Evolutionary conservation across 257 asterid genomes (phyloP), one percentile per base, ranked within the genome.

Genomic region (Thymus mandschuricus): DNA sequence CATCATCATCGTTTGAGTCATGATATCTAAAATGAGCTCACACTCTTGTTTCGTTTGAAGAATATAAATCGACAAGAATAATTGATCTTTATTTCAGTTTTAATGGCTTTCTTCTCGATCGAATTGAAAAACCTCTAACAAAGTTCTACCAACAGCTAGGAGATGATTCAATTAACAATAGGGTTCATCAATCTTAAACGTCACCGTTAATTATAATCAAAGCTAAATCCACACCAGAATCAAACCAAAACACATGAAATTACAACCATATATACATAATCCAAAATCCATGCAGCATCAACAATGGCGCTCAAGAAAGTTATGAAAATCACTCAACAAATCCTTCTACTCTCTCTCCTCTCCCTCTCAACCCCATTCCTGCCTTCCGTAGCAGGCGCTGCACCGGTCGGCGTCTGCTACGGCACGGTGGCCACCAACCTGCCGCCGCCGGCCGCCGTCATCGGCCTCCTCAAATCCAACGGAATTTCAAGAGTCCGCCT

Each of bases 321-420:
- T 70, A 69, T 46, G 70, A 41, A 1, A 43, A 33, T 60, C 34
- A 45, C 41, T 15, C 81, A 55, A 45, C 40, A 2, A 73, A 60
- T 60, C 66, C 58, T 74, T 60, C 43, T 60, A 10, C 61, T 29
- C 68, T 63, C 52, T 59, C 61, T 71, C 13, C 60, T 29, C 54
- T 64, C 55, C 34, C 58, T 64, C 12, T 28, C 78, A 41, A 59
- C 60, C 63, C 72, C 74, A 1, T 28, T 55, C 1, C 2, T 35
- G 40, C 41, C 7, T 38, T 38, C n/a, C 1, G 0, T 60, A 56
- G 41, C 80, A 84, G 86, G 51, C 13, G 85, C 84, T n/a, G 83
- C 81, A n/a, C 84, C 86, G 1, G 78, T 90, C 2, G 96, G 96
- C 74, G 85, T 90, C 13, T 88, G 95, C 81, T 90, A 84, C 68